Evolutionary conservation across 352 stramenopile genomes (phyloP), one percentile per base, ranked within the genome.

Genomic region (Porosira glacialis): DNA sequence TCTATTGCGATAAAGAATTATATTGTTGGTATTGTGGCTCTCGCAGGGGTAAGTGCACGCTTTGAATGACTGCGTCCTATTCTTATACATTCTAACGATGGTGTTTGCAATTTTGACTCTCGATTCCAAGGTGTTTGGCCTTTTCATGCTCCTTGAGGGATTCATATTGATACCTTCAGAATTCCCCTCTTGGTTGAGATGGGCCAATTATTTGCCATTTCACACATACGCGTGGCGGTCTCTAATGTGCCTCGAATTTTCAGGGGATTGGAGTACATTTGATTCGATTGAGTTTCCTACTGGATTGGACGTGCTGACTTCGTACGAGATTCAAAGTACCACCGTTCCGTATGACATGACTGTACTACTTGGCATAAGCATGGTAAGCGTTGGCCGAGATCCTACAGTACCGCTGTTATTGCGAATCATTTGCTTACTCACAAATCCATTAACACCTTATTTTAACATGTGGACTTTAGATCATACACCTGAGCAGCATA

Each of bases 171-270:
- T 76, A 35, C 79, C 79, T 10, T 78, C 62, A 8, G 52, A 80
- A 1, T 87, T 87, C 65, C 79, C 79, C 10, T 10, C 55, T 35
- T 75, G 75, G 58, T 58, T 87, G 13, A 24, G 44, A 19, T 87
- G 79, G 79, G 59, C 67, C 11, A 73, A 85, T 45, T 8, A 50
- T 69, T 15, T 75, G 44, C 58, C 62, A 26, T 85, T 87, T 50
- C 71, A 87, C 48, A 85, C 79, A n/a, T 87, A 83, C 26, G 64
- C 65, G 4, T 87, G 69, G 45, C 49, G 79, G 17, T 75, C 70
- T 22, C 75, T 87, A 31, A 85, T 87, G 75, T 69, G 72, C 31
- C 78, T 62, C 36, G 79, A 87, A 39, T 87, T 85, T 55, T 22
- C 28, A 21, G n/a, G n/a, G n/a, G n/a, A n/a, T n/a, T n/a, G n/a